Percentiles rank a stretch among this genome's conserved stretches.
phyloP scores from a whole-genome alignment of 2,329 filamentous ascomycete species.

The Dothideomycetes sp. region DNA sequence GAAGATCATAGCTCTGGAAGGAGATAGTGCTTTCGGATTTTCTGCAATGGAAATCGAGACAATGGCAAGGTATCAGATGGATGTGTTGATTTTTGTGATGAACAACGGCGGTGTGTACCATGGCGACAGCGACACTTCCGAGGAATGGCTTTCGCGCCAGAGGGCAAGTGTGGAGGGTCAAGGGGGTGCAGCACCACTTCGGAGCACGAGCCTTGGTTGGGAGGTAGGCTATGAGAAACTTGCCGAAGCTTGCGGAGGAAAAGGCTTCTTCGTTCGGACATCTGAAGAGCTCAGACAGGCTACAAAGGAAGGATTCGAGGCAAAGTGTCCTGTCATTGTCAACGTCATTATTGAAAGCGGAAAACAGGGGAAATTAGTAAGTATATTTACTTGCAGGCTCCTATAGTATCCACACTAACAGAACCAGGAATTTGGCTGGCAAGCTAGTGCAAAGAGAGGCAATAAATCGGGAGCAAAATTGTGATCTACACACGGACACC shows the following conservation, averaged over 20 bases:
- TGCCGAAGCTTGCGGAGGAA: constrained; percentile 43
- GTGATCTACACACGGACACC: neutral
- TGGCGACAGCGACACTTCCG: constrained; percentile 24
- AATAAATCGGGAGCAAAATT: constrained; percentile 1
- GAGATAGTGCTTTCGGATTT: constrained; percentile 46
- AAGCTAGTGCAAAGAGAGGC: constrained; percentile 10
- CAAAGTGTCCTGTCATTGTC: constrained; percentile 38
- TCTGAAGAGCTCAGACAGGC: constrained; percentile 41
- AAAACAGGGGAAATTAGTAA: constrained; percentile 28
- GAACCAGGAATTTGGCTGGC: constrained; percentile 11
- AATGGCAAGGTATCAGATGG: constrained; percentile 43
- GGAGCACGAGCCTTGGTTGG: constrained; percentile 41
- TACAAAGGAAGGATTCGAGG: constrained; percentile 39
- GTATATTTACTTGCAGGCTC: neutral
- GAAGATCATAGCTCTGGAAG: constrained; percentile 46
- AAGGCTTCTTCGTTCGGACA: constrained; percentile 40
- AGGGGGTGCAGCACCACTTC: constrained; percentile 26
- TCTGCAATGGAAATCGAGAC: constrained; percentile 46
- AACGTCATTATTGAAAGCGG: constrained; percentile 47
- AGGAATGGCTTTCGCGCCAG: constrained; percentile 35
- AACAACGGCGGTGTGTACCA: constrained; percentile 40
- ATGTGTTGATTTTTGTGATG: constrained; percentile 43
- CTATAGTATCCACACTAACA: neutral
- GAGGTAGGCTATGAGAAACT: constrained; percentile 46
- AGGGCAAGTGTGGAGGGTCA: constrained; percentile 25